phyloP scores from a whole-genome alignment of 345 rosid genomes.

The Acer yangbiense region DNA sequence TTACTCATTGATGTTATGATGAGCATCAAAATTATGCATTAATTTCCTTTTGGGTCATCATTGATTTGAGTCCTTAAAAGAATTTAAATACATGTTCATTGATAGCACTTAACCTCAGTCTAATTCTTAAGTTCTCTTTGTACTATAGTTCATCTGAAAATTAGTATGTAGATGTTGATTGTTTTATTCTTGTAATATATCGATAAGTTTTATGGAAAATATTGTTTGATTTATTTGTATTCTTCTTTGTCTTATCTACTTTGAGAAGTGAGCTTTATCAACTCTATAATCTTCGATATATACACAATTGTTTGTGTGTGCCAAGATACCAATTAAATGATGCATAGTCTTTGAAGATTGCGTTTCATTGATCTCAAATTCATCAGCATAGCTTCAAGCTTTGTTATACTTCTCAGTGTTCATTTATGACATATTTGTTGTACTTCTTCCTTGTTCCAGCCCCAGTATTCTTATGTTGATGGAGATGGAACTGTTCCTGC shows the following conservation, averaged over 20 bases:
- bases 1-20: not conserved
- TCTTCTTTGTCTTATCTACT: not conserved
- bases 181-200: not conserved
- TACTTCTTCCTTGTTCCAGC: constrained; percentile 43
- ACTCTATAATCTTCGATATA: not conserved
- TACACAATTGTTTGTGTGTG: not conserved
- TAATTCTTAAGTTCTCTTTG: not conserved
- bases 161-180: not conserved
- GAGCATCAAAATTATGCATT: not conserved
- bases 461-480: constrained; percentile 73
- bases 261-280: not conserved
- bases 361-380: not conserved
- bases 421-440: not conserved
- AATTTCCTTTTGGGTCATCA: not conserved
- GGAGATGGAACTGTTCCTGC: constrained; percentile 96
- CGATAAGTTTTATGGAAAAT: not conserved
- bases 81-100: not conserved
- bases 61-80: not conserved
- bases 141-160: not conserved
- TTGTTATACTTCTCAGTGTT: constrained; percentile 1
- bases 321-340: not conserved
- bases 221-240: not conserved
- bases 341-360: not conserved
- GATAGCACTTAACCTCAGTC: not conserved
- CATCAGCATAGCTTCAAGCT: not conserved